Evolutionary conservation across 2,329 filamentous ascomycete species (phyloP).

Genomic region (Cladosporium sp.): DNA sequence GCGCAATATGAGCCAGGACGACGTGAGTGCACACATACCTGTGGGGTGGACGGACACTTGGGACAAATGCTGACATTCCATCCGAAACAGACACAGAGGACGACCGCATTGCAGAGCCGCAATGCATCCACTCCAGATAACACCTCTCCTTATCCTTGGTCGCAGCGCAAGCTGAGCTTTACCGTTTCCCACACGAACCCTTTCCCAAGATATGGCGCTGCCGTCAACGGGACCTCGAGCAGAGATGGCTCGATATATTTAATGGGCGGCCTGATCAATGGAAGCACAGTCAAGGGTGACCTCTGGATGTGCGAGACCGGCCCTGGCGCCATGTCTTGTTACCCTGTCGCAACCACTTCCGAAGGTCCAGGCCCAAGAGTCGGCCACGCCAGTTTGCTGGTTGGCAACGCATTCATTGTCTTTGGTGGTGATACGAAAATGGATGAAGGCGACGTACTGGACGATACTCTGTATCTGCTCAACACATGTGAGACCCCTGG

Average conservation of each 20-base stretch:
- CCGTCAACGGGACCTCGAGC: conserved; percentile 85
- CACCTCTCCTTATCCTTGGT: conserved; percentile 88
- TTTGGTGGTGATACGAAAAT: conserved; percentile 98
- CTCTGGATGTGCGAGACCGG: conserved; percentile 96
- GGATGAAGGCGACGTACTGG: conserved; percentile 82
- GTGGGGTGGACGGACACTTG: neutral
- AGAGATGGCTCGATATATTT: conserved; percentile 97
- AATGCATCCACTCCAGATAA: conserved; percentile 55
- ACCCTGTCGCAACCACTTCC: conserved; percentile 83
- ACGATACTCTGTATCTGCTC: conserved; percentile 91
- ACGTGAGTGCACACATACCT: conserved; percentile 15
- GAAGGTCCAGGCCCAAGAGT: conserved; percentile 94
- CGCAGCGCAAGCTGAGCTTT: conserved; percentile 81
- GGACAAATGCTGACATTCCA: conserved; percentile 26
- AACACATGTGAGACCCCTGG: conserved; percentile 73
- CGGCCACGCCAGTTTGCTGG: conserved; percentile 86
- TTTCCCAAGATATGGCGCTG: conserved; percentile 94
- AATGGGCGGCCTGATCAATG: conserved; percentile 95
- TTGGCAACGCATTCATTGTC: conserved; percentile 98
- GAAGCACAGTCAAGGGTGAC: conserved; percentile 92
- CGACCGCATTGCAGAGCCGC: conserved; percentile 15
- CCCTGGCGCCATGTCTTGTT: conserved; percentile 75
- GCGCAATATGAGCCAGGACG: conserved; percentile 24
- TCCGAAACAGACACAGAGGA: conserved; percentile 8
- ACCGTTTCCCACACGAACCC: conserved; percentile 76